Evolutionary conservation across 225 moss, liverwort and hornwort species (phyloP), one percentile per base, ranked within the genome.

Genomic region (Anthoceros angustus): DNA sequence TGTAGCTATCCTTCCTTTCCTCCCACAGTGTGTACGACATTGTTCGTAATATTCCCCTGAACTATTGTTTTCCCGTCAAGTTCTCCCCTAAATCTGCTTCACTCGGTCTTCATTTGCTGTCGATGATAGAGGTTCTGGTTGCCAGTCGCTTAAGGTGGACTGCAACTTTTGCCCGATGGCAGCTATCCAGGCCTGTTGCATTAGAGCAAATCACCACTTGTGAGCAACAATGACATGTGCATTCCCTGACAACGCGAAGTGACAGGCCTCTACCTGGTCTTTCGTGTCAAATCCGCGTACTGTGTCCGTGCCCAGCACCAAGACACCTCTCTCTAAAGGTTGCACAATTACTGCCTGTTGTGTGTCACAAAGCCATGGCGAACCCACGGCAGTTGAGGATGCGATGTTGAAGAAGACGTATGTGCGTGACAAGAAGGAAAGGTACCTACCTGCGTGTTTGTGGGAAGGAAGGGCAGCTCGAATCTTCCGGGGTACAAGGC

Each of bases 281-380:
- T 70, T 77, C 11, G 85, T 78, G 14, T 85, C 88, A 69, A 91
- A 98, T 38, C 95, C 95, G 72, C 95, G 88, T 68, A 88, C 75
- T 42, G 88, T 84, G 63, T 98, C 86, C 70, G 83, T 81, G 50
- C 80, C 95, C 67, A 92, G 66, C 39, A 98, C 72, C 64, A 98
- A 63, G 10, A 92, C 69, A 43, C 95, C 95, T 10, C 91, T 86
- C 66, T 84, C 87, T 5, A 98, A 61, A 14, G 88, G 85, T 67
- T 98, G 95, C 61, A 98, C 49, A 72, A 98, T 85, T 45, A 89
- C 86, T 65, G 95, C 91, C 94, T 94, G 84, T 46, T 74, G 74
- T 39, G 23, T 12, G 12, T 25, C 66, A 25, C 32, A n/a, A 5
- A 43, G 2, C 24, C 1, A 15, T 42, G 40, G 32, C 12, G 25